Base-by-base conservation (phyloP, 2,329 filamentous ascomycete species). In the Sphaceloma murrayae region DNA sequence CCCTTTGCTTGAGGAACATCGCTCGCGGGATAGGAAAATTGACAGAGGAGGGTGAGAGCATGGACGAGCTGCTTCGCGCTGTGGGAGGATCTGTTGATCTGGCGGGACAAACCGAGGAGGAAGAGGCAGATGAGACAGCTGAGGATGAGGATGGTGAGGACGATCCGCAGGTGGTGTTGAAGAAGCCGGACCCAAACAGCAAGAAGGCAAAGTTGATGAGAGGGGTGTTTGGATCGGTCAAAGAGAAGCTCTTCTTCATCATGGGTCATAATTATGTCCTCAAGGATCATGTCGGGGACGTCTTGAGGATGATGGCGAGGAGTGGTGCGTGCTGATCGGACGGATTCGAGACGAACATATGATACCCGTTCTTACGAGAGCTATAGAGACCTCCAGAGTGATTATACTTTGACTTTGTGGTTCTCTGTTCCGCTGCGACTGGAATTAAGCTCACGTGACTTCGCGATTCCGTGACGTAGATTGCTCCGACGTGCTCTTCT, bases 1-100 rank as follows among this genome's bases (percentile, higher is more conserved):
- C 82, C 10, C 69, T 89, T 19, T 82, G 91, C 26, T 70, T 91
- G 34, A 75, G 85, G 21, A 91, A 91, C 58, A 76, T 91, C 49
- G 84, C 84, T 9, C 62, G 67, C 17, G 61, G 64, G 46, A 55
- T 66, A 17, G 59, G 57, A 14, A 66, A 64, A 45, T 2, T 56
- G 56, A 0, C 58, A 56, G 39, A 52, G 54, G 43, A 53, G 53
- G 24, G 56, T 52, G 31, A 32, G 19, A 17, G 27, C 8, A 34
- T 31, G 14, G 29, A 45, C 8, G 22, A 45, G 16, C 17, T 34
- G 18, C 14, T 45, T 18, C 17, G 17, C 0, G 51, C 56, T 10
- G 54, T 73, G 71, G 51, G 83, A 81, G 54, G 67, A 78, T 11
- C 64, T 71, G 54, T 79, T 78, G 67, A 78, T 74, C 13, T 64